Base-by-base conservation (phyloP, 73 alveolate species). In the Paraurostyla sp. region DNA sequence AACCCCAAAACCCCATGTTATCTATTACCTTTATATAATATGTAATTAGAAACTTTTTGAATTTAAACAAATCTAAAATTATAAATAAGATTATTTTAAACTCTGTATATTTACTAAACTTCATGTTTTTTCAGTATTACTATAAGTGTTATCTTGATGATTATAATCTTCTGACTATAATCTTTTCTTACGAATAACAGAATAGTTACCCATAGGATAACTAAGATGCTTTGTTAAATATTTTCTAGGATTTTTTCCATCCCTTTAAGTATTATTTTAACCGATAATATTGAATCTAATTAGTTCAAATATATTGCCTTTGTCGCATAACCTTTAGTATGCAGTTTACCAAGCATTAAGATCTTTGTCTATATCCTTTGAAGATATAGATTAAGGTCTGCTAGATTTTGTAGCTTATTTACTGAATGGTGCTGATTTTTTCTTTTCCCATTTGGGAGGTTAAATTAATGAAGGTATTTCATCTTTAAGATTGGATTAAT, bases 161-260 rank as follows among this genome's bases (percentile, higher is more conserved):
- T 56, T 56, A 32, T 56, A 56, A 56, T 56, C 71, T 22, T 56
- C 71, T 15, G 71, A 56, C 71, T 56, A 22, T 7, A 56, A 56
- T 56, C 71, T 56, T 32, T 56, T 56, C 13, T 32, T 16, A 15
- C 71, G 9, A 22, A 13, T 7, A 7, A 15, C 9, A 56, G 71
- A 56, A 15, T 16, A 13, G 22, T 56, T 56, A 7, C 38, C 71
- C 9, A 18, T 16, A 22, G 71, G 71, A 56, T 15, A 56, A 56
- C 71, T 56, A 7, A 7, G 22, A 22, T 56, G 18, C 32, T 56
- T 56, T 22, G 9, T 18, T 22, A 56, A 56, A 56, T 56, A 56
- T 13, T 15, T 13, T 22, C 71, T n/a, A n/a, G n/a, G n/a, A n/a
- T n/a, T 9, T 22, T 56, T 56, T 15, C 32, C 22, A 15, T 7